phyloP scores from a whole-genome alignment of 78 protist species.

The Emiliania huxleyi region DNA sequence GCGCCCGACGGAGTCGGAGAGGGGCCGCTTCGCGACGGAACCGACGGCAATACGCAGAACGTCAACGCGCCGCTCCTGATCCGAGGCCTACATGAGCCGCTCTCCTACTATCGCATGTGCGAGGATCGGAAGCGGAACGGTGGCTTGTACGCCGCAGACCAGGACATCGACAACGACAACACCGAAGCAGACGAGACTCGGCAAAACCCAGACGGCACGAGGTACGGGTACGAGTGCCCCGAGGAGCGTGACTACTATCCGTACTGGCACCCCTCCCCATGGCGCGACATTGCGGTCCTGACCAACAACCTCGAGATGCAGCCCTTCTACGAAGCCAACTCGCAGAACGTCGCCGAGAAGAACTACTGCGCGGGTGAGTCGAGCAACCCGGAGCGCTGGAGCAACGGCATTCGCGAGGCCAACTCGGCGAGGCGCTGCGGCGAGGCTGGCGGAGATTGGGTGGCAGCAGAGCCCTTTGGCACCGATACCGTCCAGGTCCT shows the following conservation, averaged over 20 bases:
- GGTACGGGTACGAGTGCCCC: constrained; percentile 81
- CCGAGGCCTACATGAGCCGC: constrained; percentile 72
- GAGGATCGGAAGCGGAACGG: constrained; percentile 64
- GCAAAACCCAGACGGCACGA: constrained; percentile 39
- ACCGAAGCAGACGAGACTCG: constrained; percentile 18
- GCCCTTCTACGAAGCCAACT: constrained; percentile 56
- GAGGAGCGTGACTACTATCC: constrained; percentile 92
- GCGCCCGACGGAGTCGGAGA: background rate
- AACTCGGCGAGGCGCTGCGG: background rate
- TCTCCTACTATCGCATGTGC: constrained; percentile 58
- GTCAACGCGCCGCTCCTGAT: background rate
- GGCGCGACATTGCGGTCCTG: constrained; percentile 83
- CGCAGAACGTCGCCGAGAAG: constrained; percentile 73
- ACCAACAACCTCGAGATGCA: constrained; percentile 58
- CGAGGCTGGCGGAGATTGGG: background rate
- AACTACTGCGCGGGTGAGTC: background rate
- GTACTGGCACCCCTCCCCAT: constrained; percentile 86
- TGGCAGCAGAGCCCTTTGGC: background rate
- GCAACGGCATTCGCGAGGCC: background rate
- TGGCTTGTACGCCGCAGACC: constrained; percentile 81
- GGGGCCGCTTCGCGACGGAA: constrained; percentile 3
- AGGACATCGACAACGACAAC: background rate
- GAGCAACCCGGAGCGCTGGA: background rate
- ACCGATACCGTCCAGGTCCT: background rate
- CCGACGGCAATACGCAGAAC: background rate